These are phyloP conservation scores for Hirschfeldia incana DNA, from an alignment of 345 rosid species.

Conservation along the genomic window DNA sequence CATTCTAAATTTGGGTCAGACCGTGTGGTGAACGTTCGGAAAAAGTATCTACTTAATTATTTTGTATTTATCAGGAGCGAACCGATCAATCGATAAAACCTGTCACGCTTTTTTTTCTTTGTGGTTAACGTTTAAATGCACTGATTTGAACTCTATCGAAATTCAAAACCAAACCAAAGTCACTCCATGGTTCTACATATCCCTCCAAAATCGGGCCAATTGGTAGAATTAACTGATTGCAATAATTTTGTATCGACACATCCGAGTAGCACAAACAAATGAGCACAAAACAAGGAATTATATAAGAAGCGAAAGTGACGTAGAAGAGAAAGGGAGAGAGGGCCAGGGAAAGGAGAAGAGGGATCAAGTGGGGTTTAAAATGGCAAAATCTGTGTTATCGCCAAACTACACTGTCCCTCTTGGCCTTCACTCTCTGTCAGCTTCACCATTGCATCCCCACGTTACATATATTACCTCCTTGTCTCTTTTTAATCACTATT, in stretches of 20 bases:
- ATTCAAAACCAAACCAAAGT: not conserved
- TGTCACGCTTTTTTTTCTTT: not conserved
- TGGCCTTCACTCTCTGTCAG: conserved; percentile 40
- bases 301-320: conserved; percentile 32
- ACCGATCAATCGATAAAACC: too few species aligned
- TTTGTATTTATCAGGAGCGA: too few species aligned
- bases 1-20: not conserved
- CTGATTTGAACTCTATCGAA: not conserved
- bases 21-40: not conserved
- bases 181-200: conserved; percentile 20
- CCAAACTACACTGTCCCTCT: conserved; percentile 42
- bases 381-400: conserved; percentile 39
- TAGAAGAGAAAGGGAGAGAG: conserved; percentile 33
- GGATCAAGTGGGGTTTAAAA: conserved; percentile 44
- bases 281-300: conserved; percentile 9
- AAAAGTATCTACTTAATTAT: too few species aligned
- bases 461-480: conserved; percentile 36
- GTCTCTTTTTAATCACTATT: conserved; percentile 21
- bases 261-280: conserved; percentile 18
- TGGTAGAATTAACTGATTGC: conserved; percentile 13
- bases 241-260: conserved; percentile 16
- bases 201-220: conserved; percentile 21
- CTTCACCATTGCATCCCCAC: conserved; percentile 42
- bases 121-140: not conserved
- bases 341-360: conserved; percentile 30